Evolutionary conservation across 202 grass and related monocot species (phyloP).

Genomic region (Bolboschoenoplectus hybrid): DNA sequence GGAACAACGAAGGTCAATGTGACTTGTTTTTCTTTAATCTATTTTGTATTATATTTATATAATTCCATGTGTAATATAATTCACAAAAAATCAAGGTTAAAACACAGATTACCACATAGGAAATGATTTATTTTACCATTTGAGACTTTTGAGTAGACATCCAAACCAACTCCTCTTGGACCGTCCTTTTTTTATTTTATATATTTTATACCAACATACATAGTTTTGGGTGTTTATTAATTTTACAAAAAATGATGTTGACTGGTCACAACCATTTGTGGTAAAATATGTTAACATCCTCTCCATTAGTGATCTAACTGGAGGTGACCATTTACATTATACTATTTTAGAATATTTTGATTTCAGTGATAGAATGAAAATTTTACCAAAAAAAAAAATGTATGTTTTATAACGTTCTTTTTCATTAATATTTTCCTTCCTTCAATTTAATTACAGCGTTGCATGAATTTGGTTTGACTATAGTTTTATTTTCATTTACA

Average conservation of each 20-base stretch:
- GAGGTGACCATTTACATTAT: neutral
- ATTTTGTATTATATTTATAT: neutral
- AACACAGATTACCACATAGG: neutral
- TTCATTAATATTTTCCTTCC: neutral
- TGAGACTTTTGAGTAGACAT: conserved; percentile 4
- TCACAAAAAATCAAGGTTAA: neutral
- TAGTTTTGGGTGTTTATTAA: neutral
- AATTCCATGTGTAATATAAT: neutral
- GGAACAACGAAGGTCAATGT: too few species aligned
- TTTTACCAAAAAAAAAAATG: neutral
- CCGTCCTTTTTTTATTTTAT: neutral
- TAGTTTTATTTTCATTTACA: too few species aligned
- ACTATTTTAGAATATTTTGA: neutral
- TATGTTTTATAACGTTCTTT: neutral
- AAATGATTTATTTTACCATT: neutral
- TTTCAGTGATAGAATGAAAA: too few species aligned
- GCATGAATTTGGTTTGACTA: neutral
- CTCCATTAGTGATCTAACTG: neutral
- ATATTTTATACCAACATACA: neutral
- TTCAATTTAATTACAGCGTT: neutral
- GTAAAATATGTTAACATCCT: neutral
- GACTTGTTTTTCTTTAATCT: too few species aligned
- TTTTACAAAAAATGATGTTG: neutral
- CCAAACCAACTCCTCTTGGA: neutral
- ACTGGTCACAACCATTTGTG: neutral